These are phyloP conservation scores for Colletotrichum chlorophyti DNA, from an alignment of 2,329 filamentous ascomycete species.

Conservation along the genomic window DNA sequence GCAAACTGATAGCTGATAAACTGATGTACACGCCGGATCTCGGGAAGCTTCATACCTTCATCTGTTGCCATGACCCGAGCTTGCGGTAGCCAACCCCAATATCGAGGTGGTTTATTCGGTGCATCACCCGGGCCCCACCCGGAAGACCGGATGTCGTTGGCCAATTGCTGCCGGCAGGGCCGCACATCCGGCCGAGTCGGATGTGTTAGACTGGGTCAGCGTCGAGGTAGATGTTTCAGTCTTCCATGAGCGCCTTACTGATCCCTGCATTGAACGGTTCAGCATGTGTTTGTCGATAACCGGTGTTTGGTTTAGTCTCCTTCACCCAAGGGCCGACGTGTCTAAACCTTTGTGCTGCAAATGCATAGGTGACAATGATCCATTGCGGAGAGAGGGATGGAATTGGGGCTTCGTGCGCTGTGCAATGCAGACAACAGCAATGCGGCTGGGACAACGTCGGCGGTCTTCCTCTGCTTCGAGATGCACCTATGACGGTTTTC, in stretches of 20 bases:
- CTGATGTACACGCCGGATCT: too few relatives aligned
- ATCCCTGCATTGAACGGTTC: conserved; percentile 17
- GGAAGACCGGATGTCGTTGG: conserved; percentile 14
- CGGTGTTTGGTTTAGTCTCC: background rate
- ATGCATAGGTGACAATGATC: too few relatives aligned
- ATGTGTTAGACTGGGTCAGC: conserved; percentile 12
- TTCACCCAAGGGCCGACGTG: conserved; percentile 7
- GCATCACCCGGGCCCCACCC: background rate
- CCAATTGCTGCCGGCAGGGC: conserved; percentile 8
- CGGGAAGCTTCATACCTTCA: too few relatives aligned
- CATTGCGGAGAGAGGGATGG: too few relatives aligned
- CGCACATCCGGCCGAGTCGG: conserved; percentile 1
- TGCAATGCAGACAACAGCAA: too few relatives aligned
- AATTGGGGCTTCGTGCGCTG: too few relatives aligned
- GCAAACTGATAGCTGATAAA: too few relatives aligned
- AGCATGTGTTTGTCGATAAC: conserved; percentile 1
- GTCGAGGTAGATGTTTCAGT: conserved; percentile 19
- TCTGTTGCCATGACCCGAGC: too few relatives aligned
- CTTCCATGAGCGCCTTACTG: background rate
- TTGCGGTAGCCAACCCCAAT: background rate
- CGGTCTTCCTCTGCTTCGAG: too few relatives aligned
- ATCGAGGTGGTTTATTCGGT: conserved; percentile 1
- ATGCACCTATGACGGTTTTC: too few relatives aligned
- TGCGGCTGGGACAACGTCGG: too few relatives aligned
- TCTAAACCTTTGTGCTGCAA: conserved; percentile 6